Evolutionary conservation across 768 basidiomycete species (phyloP).

Genomic region (Scleroderma citrinum): DNA sequence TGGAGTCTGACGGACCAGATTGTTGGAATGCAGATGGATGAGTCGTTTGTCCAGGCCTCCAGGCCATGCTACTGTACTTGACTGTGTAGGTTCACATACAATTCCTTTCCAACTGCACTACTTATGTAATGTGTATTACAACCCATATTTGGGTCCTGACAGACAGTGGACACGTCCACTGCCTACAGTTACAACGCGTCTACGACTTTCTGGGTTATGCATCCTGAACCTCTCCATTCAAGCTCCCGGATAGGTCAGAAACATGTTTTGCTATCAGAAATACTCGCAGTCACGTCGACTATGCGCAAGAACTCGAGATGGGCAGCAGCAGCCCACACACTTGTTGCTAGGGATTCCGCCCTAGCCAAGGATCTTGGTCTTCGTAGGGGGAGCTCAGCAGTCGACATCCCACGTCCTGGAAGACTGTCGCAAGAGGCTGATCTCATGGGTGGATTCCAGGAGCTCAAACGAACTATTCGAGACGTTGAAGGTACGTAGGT

Average conservation of each 20-base stretch:
- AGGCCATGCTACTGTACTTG: no score
- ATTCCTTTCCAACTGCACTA: no score
- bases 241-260: constrained; percentile 45
- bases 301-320: constrained; percentile 99
- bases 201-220: background rate
- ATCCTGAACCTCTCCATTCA: constrained; percentile 11
- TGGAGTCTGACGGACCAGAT: no score
- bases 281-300: constrained; percentile 82
- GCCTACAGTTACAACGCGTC: no score
- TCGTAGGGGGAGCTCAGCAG: constrained; percentile 49
- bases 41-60: no score
- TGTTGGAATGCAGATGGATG: no score
- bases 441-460: constrained; percentile 86
- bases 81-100: no score
- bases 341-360: constrained; percentile 56
- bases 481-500: constrained; percentile 62
- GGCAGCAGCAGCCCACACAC: constrained; percentile 69
- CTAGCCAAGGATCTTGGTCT: constrained; percentile 73
- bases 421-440: constrained; percentile 68
- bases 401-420: constrained; percentile 36
- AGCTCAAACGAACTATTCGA: constrained; percentile 68
- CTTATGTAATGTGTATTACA: no score
- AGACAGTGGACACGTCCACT: no score
- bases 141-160: no score
- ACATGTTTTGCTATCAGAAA: constrained; percentile 85